These are phyloP conservation scores for Backusella luteola DNA, from an alignment of 192 early-diverging fungal species.

Conservation along the genomic window DNA sequence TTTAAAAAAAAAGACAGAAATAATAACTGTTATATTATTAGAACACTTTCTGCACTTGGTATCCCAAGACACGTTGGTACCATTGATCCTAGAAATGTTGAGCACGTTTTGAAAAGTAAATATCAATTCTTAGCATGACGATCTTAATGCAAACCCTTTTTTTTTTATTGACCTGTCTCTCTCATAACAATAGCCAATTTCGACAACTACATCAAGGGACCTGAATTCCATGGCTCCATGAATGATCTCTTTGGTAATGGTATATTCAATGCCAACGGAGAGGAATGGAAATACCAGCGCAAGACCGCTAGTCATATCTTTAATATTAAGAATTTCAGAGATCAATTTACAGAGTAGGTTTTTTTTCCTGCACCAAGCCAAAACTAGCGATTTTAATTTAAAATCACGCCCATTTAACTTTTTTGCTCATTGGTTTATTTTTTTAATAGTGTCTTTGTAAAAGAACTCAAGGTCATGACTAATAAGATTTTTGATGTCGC, in stretches of 20 bases:
- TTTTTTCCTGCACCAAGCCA: background rate
- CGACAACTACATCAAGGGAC: constrained; percentile 41
- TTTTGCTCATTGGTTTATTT: background rate
- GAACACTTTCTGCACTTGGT: constrained; percentile 20
- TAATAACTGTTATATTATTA: background rate
- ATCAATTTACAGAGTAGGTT: constrained; percentile 39
- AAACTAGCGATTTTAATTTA: background rate
- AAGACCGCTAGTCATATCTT: constrained; percentile 48
- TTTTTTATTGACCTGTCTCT: background rate
- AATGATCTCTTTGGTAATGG: constrained; percentile 61
- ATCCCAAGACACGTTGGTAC: constrained; percentile 27
- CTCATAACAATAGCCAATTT: constrained; percentile 23
- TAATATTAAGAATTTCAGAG: constrained; percentile 40
- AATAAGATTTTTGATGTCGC: constrained; percentile 23
- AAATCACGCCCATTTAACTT: background rate
- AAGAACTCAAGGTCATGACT: constrained; percentile 24
- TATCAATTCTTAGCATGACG: background rate
- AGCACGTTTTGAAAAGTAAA: constrained; percentile 41
- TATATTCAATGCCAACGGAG: constrained; percentile 73
- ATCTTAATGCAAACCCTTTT: background rate
- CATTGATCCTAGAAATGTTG: constrained; percentile 33
- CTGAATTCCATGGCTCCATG: constrained; percentile 39
- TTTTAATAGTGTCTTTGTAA: constrained; percentile 33
- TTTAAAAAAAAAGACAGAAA: background rate
- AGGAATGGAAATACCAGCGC: constrained; percentile 58